phyloP scores from a whole-genome alignment of 2,329 filamentous ascomycete species.

The Diaporthe vexans region DNA sequence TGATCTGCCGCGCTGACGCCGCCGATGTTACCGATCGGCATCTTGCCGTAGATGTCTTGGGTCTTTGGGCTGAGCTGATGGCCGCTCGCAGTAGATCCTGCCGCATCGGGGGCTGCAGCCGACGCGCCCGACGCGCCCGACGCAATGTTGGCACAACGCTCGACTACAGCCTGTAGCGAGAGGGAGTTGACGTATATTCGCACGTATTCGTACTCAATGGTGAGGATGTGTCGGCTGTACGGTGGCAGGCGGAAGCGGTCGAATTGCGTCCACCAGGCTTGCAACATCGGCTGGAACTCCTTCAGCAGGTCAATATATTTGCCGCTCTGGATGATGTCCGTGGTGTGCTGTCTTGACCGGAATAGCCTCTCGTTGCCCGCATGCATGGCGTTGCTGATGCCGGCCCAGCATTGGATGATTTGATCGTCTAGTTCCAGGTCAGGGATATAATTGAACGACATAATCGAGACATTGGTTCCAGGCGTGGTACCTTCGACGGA shows the following conservation, averaged over 20 bases:
- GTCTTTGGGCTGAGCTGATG: constrained; percentile 72
- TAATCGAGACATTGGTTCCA: constrained; percentile 68
- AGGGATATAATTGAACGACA: constrained; percentile 76
- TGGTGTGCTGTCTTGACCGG: constrained; percentile 87
- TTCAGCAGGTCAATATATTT: constrained; percentile 86
- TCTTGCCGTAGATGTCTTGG: constrained; percentile 74
- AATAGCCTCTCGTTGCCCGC: constrained; percentile 91
- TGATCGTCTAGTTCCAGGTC: constrained; percentile 77
- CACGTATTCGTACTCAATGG: constrained; percentile 96
- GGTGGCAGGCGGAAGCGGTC: constrained; percentile 79
- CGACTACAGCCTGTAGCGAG: constrained; percentile 93
- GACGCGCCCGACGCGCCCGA: constrained; percentile 55
- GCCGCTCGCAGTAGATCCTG: constrained; percentile 46
- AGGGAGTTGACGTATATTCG: constrained; percentile 95
- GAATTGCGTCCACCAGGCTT: constrained; percentile 85
- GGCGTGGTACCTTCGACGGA: constrained; percentile 70
- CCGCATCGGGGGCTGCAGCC: constrained; percentile 52
- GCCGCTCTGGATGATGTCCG: constrained; percentile 88
- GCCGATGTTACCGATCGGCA: constrained; percentile 74
- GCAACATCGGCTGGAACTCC: constrained; percentile 83
- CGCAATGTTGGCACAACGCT: constrained; percentile 87
- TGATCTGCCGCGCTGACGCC: constrained; percentile 77
- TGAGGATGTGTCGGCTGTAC: constrained; percentile 81
- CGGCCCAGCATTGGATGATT: constrained; percentile 90
- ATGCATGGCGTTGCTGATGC: constrained; percentile 93